phyloP scores from a whole-genome alignment of 805 yeast genomes.

The Martiniozyma abietophila region DNA sequence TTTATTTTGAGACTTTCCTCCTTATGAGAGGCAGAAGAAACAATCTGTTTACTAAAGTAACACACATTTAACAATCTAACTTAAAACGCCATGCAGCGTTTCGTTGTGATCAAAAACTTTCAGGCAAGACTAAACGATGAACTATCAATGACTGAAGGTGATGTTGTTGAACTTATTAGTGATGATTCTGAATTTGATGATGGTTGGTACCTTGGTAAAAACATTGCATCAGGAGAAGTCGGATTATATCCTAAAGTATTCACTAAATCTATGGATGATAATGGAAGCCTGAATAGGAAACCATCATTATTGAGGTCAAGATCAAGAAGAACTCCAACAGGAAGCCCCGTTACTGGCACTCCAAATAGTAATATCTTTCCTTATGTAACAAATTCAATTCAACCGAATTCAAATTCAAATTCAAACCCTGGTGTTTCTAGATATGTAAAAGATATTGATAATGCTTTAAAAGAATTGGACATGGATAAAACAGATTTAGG shows the following conservation, averaged over 20 bases:
- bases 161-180: slow-evolving; percentile 77
- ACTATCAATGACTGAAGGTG: slow-evolving; percentile 70
- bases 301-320: slow-evolving; percentile 48
- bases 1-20: no score
- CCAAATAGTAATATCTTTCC: slow-evolving; percentile 6
- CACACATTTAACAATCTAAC: no score
- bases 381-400: background rate
- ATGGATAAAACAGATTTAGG: slow-evolving; percentile 4
- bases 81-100: slow-evolving; percentile 19
- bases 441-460: slow-evolving; percentile 65
- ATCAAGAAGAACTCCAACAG: slow-evolving; percentile 38
- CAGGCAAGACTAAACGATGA: slow-evolving; percentile 86
- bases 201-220: slow-evolving; percentile 94
- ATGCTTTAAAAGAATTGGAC: slow-evolving; percentile 57
- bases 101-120: slow-evolving; percentile 74
- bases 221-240: slow-evolving; percentile 58
- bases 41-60: no score
- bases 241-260: slow-evolving; percentile 90
- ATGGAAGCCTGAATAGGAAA: no score
- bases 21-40: no score
- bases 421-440: slow-evolving; percentile 15
- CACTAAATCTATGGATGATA: slow-evolving; percentile 34
- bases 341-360: slow-evolving; percentile 18
- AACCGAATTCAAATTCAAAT: background rate
- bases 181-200: slow-evolving; percentile 92